Evolutionary conservation across 1,139 yeast genomes (phyloP), one percentile per base, ranked within the genome.

Genomic region (Protomyces pachydermus): DNA sequence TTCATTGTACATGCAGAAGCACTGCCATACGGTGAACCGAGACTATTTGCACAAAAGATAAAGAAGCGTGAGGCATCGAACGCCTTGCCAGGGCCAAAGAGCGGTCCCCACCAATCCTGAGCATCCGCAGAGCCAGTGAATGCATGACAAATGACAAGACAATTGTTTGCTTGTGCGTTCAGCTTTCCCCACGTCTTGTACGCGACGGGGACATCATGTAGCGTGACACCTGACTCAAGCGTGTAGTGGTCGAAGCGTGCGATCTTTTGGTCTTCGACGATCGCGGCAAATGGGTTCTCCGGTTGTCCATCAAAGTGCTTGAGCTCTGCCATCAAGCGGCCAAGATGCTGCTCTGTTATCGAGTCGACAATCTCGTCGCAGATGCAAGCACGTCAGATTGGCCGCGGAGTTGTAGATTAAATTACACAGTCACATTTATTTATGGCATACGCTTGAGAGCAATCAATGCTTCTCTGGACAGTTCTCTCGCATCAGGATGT

Each of bases 31-130:
- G 98, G 98, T 0, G 97, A 89, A 0, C 98, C 98, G 67, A 95
- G 80, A 45, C 95, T 86, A 74, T 93, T 93, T 66, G 93, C 78
- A 74, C 98, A 93, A 14, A 93, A 80, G 55, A 93, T 84, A 74
- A 89, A 90, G 74, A 86, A 93, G 69, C 88, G 81, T 0, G 91
- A 80, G 0, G 97, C 96, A 75, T 93, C 98, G 75, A 93, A 91
- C 0, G 98, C 95, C 69, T 87, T 82, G 28, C 84, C 88, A 3
- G 86, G 83, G 0, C 98, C 98, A 55, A 93, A 78, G 39, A 93
- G 77, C 0, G 98, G 98, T 0, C 98, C 98, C 98, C 98, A 89
- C 98, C 98, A 93, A 73, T 93, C 98, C 56, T 87, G 83, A 20
- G 91, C 97, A 73, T 93, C 98, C 0, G 97, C 83, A 0, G 97